phyloP scores from a whole-genome alignment of 108 stramenopile species.

The Nitzschia sp. region DNA sequence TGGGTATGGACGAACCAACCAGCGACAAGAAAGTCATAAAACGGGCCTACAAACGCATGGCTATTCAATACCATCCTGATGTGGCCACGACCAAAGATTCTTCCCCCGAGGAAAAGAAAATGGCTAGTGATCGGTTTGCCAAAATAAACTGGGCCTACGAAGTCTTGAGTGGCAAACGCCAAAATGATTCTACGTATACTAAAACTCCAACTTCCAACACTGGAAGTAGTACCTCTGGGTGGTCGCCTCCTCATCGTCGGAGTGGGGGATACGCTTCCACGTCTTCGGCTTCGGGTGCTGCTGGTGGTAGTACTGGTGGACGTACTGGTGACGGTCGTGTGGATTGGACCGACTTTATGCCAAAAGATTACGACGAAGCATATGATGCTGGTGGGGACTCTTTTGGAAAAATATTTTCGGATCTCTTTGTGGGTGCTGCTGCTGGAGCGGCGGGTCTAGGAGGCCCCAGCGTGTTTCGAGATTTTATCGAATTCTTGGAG shows the following conservation, averaged over 20 bases:
- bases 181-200: not conserved
- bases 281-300: slow-evolving; percentile 23
- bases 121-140: slow-evolving; percentile 76
- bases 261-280: slow-evolving; percentile 34
- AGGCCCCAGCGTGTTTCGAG: slow-evolving; percentile 52
- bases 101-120: slow-evolving; percentile 54
- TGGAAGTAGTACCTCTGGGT: slow-evolving; percentile 19
- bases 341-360: slow-evolving; percentile 83
- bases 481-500: slow-evolving; percentile 84
- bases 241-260: slow-evolving; percentile 78
- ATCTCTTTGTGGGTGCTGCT: slow-evolving; percentile 63
- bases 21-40: slow-evolving; percentile 71
- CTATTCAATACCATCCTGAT: slow-evolving; percentile 85
- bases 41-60: slow-evolving; percentile 75
- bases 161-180: slow-evolving; percentile 54
- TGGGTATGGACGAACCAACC: slow-evolving; percentile 45
- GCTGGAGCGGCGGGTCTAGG: slow-evolving; percentile 45
- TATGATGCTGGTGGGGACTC: slow-evolving; percentile 82
- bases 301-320: not conserved
- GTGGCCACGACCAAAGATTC: slow-evolving; percentile 52
- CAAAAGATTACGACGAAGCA: slow-evolving; percentile 49
- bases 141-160: slow-evolving; percentile 84
- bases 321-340: not conserved
- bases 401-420: slow-evolving; percentile 75
- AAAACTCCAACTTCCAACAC: slow-evolving; percentile 1